Conservation (phyloP, 768 basidiomycete species). For the Trametes meyenii region DNA sequence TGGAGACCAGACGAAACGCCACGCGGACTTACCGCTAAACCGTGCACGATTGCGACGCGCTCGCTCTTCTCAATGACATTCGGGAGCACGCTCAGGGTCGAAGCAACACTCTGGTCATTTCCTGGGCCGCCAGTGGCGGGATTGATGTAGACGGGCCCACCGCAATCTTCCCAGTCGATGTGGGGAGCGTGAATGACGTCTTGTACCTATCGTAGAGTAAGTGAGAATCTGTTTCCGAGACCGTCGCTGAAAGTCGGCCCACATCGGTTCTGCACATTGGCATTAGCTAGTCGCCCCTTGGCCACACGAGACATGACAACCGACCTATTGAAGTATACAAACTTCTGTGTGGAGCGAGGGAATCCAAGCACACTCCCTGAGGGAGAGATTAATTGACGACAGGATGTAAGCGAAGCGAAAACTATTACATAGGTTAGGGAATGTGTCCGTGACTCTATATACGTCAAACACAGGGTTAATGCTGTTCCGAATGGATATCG, state of each 20-base stretch:
- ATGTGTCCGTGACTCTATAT: conserved; percentile 59
- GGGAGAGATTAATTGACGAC: conserved; percentile 40
- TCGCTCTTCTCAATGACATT: conserved; percentile 43
- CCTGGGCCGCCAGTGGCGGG: conserved; percentile 30
- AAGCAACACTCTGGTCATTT: conserved; percentile 35
- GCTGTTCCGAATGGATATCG: conserved; percentile 30
- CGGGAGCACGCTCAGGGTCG: conserved; percentile 39
- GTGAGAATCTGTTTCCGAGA: not conserved
- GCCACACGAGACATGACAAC: not conserved
- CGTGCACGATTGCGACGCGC: conserved; percentile 38
- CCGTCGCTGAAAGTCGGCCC: conserved; percentile 7
- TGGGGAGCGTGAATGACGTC: conserved; percentile 42
- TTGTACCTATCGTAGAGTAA: conserved; percentile 33
- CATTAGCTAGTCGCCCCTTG: not conserved
- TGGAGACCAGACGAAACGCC: too few species aligned
- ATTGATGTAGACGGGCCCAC: conserved; percentile 34
- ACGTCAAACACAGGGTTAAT: conserved; percentile 62
- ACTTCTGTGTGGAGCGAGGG: conserved; percentile 59
- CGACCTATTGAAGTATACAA: conserved; percentile 55
- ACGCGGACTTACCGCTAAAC: conserved; percentile 32
- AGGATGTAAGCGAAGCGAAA: conserved; percentile 1
- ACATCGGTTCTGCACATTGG: conserved; percentile 40
- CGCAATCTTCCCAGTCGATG: conserved; percentile 37
- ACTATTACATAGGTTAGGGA: conserved; percentile 28
- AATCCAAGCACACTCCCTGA: conserved; percentile 82